Evolutionary conservation across 2,329 filamentous ascomycete species (phyloP).

Genomic region (Monilinia polystroma): DNA sequence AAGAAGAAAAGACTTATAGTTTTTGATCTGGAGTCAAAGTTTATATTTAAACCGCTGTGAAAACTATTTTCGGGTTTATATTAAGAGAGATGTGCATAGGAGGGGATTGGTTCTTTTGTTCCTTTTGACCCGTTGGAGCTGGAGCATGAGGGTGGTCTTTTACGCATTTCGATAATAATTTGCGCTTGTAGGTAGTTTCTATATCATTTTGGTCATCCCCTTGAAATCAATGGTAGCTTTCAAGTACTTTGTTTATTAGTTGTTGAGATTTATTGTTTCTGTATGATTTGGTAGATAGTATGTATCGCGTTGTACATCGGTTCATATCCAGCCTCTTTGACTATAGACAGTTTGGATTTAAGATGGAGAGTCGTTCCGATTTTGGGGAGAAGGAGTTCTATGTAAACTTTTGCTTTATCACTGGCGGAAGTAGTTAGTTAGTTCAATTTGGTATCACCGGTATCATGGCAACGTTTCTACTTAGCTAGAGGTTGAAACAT

Average conservation of each 20-base stretch:
- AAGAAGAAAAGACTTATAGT: not conserved
- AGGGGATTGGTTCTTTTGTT: not conserved
- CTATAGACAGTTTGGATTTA: too few species aligned
- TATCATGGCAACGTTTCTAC: too few species aligned
- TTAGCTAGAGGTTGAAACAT: too few species aligned
- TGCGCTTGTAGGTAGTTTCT: not conserved
- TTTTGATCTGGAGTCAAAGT: not conserved
- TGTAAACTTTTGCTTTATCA: too few species aligned
- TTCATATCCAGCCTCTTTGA: not conserved
- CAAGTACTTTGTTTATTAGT: not conserved
- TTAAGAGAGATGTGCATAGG: not conserved
- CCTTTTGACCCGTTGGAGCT: not conserved
- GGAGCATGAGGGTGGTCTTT: not conserved
- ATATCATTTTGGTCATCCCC: not conserved
- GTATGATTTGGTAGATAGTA: not conserved
- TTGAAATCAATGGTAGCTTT: not conserved
- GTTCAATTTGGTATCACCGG: too few species aligned
- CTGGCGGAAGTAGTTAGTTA: too few species aligned
- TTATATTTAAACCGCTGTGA: not conserved
- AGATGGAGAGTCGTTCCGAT: too few species aligned
- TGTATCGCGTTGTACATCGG: not conserved
- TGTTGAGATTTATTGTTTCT: not conserved
- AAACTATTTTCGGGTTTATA: too few species aligned
- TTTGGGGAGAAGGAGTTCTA: too few species aligned
- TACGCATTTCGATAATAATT: not conserved